These are phyloP conservation scores for Nitzschia sp. DNA, from an alignment of 108 stramenopile genomes.

Conservation along the genomic window DNA sequence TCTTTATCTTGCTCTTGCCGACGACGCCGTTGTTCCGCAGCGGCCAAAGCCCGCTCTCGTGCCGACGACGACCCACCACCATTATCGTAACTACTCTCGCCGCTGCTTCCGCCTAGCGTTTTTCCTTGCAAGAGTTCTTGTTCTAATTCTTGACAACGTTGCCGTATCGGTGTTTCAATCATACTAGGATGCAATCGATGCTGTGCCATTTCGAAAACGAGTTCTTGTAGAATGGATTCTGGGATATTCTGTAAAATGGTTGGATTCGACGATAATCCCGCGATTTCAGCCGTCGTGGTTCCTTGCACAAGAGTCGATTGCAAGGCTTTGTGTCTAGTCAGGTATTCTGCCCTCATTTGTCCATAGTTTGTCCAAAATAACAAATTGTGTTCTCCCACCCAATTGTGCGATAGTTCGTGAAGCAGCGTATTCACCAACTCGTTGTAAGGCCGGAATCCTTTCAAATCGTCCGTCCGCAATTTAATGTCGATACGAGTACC, in stretches of 20 bases:
- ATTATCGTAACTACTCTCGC: not conserved
- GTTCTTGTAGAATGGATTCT: conserved; percentile 48
- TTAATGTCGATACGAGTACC: conserved; percentile 74
- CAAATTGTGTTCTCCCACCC: conserved; percentile 78
- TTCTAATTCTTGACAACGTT: conserved; percentile 49
- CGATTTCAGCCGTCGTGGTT: conserved; percentile 60
- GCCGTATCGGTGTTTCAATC: conserved; percentile 51
- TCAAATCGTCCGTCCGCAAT: conserved; percentile 65
- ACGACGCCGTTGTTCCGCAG: conserved; percentile 65
- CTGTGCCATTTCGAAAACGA: conserved; percentile 65
- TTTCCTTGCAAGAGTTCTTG: conserved; percentile 23
- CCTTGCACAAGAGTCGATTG: conserved; percentile 52
- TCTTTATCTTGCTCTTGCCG: conserved; percentile 30
- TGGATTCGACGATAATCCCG: conserved; percentile 30
- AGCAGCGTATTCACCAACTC: conserved; percentile 69
- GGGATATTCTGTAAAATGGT: conserved; percentile 38
- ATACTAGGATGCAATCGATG: conserved; percentile 56
- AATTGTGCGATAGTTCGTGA: conserved; percentile 83
- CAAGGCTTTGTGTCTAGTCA: conserved; percentile 50
- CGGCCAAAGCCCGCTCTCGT: conserved; percentile 61
- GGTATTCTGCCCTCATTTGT: conserved; percentile 76
- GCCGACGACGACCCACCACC: conserved; percentile 12
- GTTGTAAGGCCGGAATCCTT: conserved; percentile 59
- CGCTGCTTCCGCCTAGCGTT: conserved; percentile 24
- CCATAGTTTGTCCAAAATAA: conserved; percentile 81